Evolutionary conservation across 1,284 basidiomycete species (phyloP).

Genomic region (Trametes hirsuta): DNA sequence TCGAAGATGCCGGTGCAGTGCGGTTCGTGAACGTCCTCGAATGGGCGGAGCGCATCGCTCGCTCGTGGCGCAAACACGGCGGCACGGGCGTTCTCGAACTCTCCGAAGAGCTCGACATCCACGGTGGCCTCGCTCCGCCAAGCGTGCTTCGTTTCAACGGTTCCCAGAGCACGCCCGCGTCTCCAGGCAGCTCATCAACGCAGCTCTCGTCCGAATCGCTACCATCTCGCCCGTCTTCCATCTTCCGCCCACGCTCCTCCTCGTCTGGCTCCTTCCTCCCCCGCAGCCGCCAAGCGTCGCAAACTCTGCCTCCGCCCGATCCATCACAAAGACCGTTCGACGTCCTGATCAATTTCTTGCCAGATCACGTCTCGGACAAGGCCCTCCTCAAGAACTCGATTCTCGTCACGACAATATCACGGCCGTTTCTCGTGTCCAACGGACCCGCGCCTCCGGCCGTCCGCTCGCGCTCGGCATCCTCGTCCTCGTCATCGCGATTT

Average conservation of each 20-base stretch:
- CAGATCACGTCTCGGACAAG: slow-evolving; percentile 38
- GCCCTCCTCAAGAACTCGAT: slow-evolving; percentile 45
- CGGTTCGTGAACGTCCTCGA: slow-evolving; percentile 54
- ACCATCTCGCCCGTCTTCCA: slow-evolving; percentile 17
- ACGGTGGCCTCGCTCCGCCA: slow-evolving; percentile 30
- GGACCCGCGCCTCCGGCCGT: slow-evolving; percentile 7
- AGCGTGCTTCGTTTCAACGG: slow-evolving; percentile 26
- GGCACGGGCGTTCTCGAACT: slow-evolving; percentile 39
- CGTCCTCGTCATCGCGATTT: slow-evolving; percentile 12
- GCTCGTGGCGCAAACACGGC: slow-evolving; percentile 46
- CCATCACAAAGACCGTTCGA: slow-evolving; percentile 45
- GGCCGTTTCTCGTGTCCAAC: slow-evolving; percentile 40
- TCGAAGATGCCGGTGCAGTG: slow-evolving; percentile 50
- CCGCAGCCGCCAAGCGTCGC: slow-evolving; percentile 3
- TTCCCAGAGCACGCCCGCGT: slow-evolving; percentile 31
- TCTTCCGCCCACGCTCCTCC: slow-evolving; percentile 14
- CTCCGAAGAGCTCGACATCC: slow-evolving; percentile 32
- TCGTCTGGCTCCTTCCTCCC: slow-evolving; percentile 18
- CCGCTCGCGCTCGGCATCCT: slow-evolving; percentile 17
- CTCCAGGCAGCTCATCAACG: slow-evolving; percentile 28
- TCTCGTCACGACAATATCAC: slow-evolving; percentile 46
- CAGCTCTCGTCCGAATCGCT: slow-evolving; percentile 17
- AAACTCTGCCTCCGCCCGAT: slow-evolving; percentile 32
- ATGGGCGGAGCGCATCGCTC: slow-evolving; percentile 54
- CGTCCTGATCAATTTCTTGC: slow-evolving; percentile 44